These are phyloP conservation scores for Neonectria hederae DNA, from an alignment of 2,329 filamentous ascomycete genomes.

Conservation along the genomic window DNA sequence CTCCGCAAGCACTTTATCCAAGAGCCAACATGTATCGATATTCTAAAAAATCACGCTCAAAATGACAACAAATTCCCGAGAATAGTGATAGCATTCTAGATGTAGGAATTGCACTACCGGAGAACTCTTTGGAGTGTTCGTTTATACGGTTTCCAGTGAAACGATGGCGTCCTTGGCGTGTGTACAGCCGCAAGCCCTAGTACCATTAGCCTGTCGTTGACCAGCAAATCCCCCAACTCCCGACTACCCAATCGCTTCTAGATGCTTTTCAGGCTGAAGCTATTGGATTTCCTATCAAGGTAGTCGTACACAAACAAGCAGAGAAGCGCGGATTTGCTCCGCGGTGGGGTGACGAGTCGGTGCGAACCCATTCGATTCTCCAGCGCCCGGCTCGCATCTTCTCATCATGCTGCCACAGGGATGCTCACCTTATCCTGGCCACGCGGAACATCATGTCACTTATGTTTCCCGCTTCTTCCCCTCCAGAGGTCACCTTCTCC, in stretches of 20 bases:
- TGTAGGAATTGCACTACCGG: not conserved
- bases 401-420: constrained; percentile 8
- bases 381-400: constrained; percentile 1
- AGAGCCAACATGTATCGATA: no score
- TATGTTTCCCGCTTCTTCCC: constrained; percentile 3
- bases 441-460: constrained; percentile 1
- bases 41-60: not conserved
- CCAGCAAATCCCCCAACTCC: not conserved
- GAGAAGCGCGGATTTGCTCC: constrained; percentile 15
- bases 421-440: not conserved
- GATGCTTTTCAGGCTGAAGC: not conserved
- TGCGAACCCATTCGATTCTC: not conserved
- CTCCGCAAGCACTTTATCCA: not conserved
- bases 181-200: not conserved
- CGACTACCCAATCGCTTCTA: not conserved
- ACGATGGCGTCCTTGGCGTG: no score
- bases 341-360: constrained; percentile 1
- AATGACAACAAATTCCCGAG: not conserved
- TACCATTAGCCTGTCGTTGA: not conserved
- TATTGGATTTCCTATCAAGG: not conserved
- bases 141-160: not conserved
- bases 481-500: not conserved
- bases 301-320: not conserved
- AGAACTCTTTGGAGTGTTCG: not conserved
- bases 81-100: not conserved